Conservation (phyloP, 1,284 basidiomycete genomes). For the Trametes versicolor region DNA sequence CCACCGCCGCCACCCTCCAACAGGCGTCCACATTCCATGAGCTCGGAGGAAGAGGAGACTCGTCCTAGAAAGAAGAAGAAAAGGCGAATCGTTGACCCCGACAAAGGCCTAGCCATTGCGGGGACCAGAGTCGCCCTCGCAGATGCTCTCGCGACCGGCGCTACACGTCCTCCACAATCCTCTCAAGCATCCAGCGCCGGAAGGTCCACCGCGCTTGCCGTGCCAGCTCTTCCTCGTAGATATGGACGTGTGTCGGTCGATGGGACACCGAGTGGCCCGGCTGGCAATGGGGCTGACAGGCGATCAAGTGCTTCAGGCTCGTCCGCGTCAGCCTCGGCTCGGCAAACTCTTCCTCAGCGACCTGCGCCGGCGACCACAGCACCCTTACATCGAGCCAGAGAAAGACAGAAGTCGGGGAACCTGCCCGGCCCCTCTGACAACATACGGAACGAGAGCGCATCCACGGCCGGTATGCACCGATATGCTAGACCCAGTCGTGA, state of each 20-base stretch:
- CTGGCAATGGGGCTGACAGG: background rate
- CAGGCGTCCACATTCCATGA: slow-evolving; percentile 17
- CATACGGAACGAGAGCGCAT: too few species aligned
- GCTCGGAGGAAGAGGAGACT: slow-evolving; percentile 14
- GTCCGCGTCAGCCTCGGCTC: background rate
- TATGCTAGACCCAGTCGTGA: background rate
- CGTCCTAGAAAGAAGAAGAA: slow-evolving; percentile 26
- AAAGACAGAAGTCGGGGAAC: slow-evolving; percentile 3
- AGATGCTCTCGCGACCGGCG: background rate
- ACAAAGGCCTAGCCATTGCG: slow-evolving; percentile 11
- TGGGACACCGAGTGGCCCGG: background rate
- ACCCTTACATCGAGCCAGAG: slow-evolving; percentile 4
- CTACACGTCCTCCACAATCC: background rate
- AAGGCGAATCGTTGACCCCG: slow-evolving; percentile 17
- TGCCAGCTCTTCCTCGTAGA: background rate
- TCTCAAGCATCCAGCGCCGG: background rate
- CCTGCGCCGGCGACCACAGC: background rate
- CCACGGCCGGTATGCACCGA: background rate
- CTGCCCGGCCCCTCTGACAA: background rate
- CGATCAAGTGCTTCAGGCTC: background rate
- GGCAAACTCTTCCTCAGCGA: background rate
- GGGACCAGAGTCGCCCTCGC: slow-evolving; percentile 11
- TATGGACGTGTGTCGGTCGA: background rate
- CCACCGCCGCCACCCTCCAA: background rate
- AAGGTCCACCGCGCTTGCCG: background rate